Conservation (phyloP, 805 yeast species). For the Pichia paraexigua region DNA sequence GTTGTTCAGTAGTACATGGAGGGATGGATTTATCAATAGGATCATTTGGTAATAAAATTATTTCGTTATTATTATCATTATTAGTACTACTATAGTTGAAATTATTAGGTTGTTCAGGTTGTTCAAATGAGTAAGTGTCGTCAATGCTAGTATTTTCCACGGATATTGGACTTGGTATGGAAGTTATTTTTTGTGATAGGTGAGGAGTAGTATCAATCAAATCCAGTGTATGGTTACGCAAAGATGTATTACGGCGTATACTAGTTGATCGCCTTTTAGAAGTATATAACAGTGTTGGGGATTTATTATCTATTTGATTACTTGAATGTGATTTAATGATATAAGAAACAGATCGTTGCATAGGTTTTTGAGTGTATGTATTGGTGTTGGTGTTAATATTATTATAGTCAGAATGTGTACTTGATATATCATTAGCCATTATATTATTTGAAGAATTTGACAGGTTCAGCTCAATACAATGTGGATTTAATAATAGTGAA, state of each 20-base stretch:
- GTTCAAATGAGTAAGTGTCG: not conserved
- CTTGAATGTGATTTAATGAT: not conserved
- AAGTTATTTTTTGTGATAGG: not conserved
- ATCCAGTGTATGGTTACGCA: conserved; percentile 1
- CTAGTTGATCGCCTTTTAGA: conserved; percentile 1
- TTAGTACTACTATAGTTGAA: not conserved
- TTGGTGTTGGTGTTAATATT: not conserved
- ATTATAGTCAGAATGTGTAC: not conserved
- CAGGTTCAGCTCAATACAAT: not conserved
- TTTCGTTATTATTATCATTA: conserved; percentile 6
- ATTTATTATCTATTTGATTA: not conserved
- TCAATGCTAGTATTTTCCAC: not conserved
- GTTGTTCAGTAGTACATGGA: conserved; percentile 23
- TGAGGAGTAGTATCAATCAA: conserved; percentile 5
- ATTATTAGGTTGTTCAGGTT: not conserved
- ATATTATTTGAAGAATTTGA: not conserved
- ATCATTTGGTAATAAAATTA: conserved; percentile 21
- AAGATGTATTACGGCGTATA: conserved; percentile 4
- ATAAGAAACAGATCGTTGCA: conserved; percentile 2
- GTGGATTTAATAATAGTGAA: not conserved
- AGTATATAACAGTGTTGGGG: conserved; percentile 5
- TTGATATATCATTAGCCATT: not conserved
- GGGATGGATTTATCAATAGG: conserved; percentile 23
- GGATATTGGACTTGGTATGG: not conserved
- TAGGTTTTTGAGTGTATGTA: not conserved